Evolutionary conservation across 306 rosid genomes (phyloP), one percentile per base, ranked within the genome.

Genomic region (Dalbergia cochinchinensis): DNA sequence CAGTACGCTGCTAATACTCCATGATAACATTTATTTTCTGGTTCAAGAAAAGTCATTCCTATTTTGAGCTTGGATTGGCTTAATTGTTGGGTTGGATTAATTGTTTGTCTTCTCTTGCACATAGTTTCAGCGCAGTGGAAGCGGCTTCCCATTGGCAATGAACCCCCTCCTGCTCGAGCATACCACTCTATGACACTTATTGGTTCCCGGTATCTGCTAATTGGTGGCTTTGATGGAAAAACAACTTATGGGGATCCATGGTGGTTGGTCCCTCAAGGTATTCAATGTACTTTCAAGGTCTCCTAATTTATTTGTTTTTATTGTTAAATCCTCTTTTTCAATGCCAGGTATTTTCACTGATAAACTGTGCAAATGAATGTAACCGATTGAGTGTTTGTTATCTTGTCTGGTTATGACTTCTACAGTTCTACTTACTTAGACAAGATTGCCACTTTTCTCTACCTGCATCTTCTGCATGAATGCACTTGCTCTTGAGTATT

Each of bases 221-320:
- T 90, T 79, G 99, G 99, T 55, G 99, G 99, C 82, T 92, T 92
- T 87, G 99, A 95, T 86, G 98, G 99, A 62, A 95, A 95, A 79
- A 78, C 91, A 62, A 92, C 99, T 51, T 95, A 85, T 85, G 97
- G 94, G 58, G 97, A 95, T 86, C 76, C 90, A 19, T 95, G 99
- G 99, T 91, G 99, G 99, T 83, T 95, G 82, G 98, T 92, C 81
- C 91, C 98, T 31, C 96, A 91, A 92, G 99, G 99, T 95, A 86
- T 45, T 62, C 41, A 42, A 35, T 53, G 71, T 78, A 10, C 71
- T 78, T 83, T 69, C 65, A 57, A 78, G 16, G 54, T 60, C 57
- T 50, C 33, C 26, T 18, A 66, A 53, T 19, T 82, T 41, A 42
- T 41, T 59, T 51, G 74, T 53, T 74, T 9, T 65, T 63, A 26